These are phyloP conservation scores for Datisca glomerata DNA, from an alignment of 306 rosid species.

Conservation along the genomic window DNA sequence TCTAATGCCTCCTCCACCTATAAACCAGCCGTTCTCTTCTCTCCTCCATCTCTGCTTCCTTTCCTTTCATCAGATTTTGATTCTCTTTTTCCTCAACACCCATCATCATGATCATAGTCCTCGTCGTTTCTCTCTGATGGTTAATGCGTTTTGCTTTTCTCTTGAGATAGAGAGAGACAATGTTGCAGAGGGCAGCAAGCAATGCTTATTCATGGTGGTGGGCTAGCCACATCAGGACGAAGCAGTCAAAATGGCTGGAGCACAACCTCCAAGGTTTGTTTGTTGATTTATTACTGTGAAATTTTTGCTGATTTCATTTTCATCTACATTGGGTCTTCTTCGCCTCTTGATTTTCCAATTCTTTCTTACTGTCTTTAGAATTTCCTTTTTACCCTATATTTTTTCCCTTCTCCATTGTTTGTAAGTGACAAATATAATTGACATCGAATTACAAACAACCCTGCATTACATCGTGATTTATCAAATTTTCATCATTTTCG, in stretches of 20 bases:
- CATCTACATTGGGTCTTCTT: not conserved
- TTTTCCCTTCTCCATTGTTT: no score
- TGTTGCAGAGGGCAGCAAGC: conserved; percentile 93
- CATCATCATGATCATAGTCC: conserved; percentile 6
- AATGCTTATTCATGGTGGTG: conserved; percentile 99
- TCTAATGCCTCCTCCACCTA: conserved; percentile 19
- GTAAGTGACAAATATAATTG: no score
- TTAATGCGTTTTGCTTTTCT: conserved; percentile 10
- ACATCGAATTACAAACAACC: no score
- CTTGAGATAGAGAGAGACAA: conserved; percentile 13
- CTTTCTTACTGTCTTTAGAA: not conserved
- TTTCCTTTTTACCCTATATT: no score
- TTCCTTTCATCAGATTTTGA: conserved; percentile 12
- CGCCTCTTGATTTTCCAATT: not conserved
- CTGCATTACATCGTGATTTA: no score
- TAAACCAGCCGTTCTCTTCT: conserved; percentile 38
- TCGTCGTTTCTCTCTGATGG: not conserved
- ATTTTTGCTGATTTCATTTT: not conserved
- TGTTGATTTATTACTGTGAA: not conserved
- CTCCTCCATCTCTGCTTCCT: conserved; percentile 32
- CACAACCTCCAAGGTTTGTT: conserved; percentile 68
- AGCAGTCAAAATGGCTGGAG: conserved; percentile 98
- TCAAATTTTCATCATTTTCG: no score
- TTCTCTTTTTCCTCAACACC: conserved; percentile 14
- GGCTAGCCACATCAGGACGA: conserved; percentile 95